phyloP scores from a whole-genome alignment of 345 rosid species.

The Carallia brachiata region DNA sequence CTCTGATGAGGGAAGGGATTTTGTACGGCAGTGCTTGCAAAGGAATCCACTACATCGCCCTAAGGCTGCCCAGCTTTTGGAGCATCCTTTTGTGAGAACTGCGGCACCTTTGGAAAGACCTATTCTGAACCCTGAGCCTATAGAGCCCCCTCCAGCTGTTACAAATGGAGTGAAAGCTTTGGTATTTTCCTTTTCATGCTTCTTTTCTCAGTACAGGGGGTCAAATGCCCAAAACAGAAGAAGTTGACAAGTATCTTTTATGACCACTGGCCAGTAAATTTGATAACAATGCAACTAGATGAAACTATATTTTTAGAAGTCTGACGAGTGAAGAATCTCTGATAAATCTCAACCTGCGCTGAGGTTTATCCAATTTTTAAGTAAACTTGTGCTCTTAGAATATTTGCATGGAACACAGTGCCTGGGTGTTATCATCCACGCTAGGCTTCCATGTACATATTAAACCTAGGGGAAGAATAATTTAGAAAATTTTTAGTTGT shows the following conservation, averaged over 20 bases:
- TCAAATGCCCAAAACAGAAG: not conserved
- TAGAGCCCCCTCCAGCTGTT: slow-evolving; percentile 33
- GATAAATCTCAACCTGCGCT: no score
- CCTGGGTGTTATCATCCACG: no score
- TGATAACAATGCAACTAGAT: no score
- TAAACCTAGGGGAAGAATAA: no score
- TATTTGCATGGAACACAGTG: no score
- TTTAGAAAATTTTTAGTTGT: no score
- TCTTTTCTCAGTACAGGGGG: not conserved
- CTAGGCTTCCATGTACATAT: no score
- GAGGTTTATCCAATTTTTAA: no score
- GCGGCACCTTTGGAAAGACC: slow-evolving; percentile 58
- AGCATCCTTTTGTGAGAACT: slow-evolving; percentile 56
- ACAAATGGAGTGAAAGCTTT: slow-evolving; percentile 34
- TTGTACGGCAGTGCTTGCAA: slow-evolving; percentile 32
- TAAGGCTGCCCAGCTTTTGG: slow-evolving; percentile 55
- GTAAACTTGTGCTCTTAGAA: no score
- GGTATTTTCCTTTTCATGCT: slow-evolving; percentile 37
- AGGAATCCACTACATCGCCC: slow-evolving; percentile 61
- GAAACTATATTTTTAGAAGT: no score
- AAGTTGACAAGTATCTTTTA: not conserved
- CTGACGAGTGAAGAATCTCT: no score
- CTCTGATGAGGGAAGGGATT: slow-evolving; percentile 16
- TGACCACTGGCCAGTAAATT: not conserved
- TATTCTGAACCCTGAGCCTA: slow-evolving; percentile 32